phyloP scores from a whole-genome alignment of 2,329 filamentous ascomycete genomes.

The Aspergillus transmontanensis region DNA sequence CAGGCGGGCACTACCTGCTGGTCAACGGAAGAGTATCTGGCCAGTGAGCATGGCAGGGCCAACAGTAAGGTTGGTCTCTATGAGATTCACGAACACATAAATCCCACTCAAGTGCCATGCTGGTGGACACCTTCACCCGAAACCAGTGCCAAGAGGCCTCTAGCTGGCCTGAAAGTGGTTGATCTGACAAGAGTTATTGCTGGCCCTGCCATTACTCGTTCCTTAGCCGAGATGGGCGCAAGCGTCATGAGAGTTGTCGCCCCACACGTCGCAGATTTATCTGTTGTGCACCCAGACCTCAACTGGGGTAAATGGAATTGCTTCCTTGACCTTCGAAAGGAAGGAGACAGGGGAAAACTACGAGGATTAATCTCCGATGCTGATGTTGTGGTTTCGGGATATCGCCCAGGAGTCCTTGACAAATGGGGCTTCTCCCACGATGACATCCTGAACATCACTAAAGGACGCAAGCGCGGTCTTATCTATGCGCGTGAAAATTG shows the following conservation, averaged over 20 bases:
- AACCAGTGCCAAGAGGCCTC: neutral
- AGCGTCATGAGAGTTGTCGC: neutral
- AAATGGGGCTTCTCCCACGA: neutral
- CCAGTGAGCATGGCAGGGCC: neutral
- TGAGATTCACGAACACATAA: neutral
- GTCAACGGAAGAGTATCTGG: neutral
- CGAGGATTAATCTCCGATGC: neutral
- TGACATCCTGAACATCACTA: neutral
- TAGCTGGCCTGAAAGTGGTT: neutral
- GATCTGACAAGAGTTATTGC: neutral
- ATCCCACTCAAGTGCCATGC: neutral
- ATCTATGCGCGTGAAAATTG: neutral
- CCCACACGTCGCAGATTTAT: neutral
- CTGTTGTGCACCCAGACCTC: neutral
- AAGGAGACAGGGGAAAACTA: neutral
- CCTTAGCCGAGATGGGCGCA: neutral
- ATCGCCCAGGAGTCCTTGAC: neutral
- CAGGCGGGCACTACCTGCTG: neutral
- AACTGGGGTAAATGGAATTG: neutral
- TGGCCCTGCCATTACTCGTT: neutral
- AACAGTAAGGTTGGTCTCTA: neutral
- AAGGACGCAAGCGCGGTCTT: neutral
- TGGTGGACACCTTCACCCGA: neutral
- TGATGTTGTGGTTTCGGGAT: neutral
- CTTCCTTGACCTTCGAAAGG: neutral